These are phyloP conservation scores for Sistotremastrum niveocremeum DNA, from an alignment of 768 basidiomycete species.

Conservation along the genomic window DNA sequence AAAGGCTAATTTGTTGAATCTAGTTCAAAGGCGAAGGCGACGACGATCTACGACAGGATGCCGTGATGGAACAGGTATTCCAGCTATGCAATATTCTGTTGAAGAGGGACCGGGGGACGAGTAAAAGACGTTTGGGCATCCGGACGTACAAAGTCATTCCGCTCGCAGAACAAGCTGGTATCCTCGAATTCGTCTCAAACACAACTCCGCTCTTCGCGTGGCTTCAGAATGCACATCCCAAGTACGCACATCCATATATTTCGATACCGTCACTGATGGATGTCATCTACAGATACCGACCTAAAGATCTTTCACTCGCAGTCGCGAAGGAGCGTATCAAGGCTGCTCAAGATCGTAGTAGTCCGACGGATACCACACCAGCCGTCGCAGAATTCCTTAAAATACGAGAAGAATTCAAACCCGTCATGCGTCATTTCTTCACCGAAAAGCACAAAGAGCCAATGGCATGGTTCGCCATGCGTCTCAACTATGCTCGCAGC, in stretches of 20 bases:
- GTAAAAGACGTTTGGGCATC: constrained; percentile 55
- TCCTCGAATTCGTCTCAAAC: constrained; percentile 83
- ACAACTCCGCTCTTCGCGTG: constrained; percentile 53
- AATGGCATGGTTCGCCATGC: constrained; percentile 83
- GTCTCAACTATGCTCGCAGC: constrained; percentile 80
- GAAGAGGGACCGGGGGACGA: constrained; percentile 57
- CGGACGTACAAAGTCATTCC: constrained; percentile 86
- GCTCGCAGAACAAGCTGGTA: constrained; percentile 61
- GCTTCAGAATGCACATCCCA: constrained; percentile 48
- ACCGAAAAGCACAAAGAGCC: constrained; percentile 81
- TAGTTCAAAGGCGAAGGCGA: constrained; percentile 87
- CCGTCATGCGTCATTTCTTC: constrained; percentile 92
- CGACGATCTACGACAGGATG: constrained; percentile 93
- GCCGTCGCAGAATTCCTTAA: constrained; percentile 18
- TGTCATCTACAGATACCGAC: constrained; percentile 42
- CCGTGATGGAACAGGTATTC: constrained; percentile 98
- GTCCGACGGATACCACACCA: neutral
- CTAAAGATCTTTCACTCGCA: constrained; percentile 34
- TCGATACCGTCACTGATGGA: constrained; percentile 2
- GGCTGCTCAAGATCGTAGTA: constrained; percentile 18
- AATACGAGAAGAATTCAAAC: constrained; percentile 40
- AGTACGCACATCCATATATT: constrained; percentile 24
- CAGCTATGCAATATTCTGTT: constrained; percentile 75
- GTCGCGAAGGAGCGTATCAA: constrained; percentile 17
- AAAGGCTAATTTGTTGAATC: neutral